These are phyloP conservation scores for Nigrograna mackinnonii DNA, from an alignment of 2,329 filamentous ascomycete genomes.

Conservation along the genomic window DNA sequence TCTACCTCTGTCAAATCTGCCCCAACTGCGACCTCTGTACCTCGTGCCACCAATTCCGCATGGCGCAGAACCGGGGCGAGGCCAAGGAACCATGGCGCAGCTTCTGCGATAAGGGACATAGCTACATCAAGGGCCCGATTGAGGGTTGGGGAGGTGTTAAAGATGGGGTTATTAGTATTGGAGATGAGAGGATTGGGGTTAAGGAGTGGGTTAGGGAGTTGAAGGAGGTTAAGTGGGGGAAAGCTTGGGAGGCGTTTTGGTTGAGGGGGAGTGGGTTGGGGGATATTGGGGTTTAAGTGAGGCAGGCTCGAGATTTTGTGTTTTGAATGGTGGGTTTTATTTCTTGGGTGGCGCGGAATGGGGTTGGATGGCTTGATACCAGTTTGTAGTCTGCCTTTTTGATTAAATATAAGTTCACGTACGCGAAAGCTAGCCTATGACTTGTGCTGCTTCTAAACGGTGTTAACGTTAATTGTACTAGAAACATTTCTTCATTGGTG, in stretches of 20 bases:
- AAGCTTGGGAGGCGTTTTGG: slow-evolving; percentile 24
- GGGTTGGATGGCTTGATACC: too few species aligned
- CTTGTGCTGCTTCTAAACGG: too few species aligned
- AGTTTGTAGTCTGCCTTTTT: too few species aligned
- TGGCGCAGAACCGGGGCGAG: slow-evolving; percentile 7
- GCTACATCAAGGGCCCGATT: slow-evolving; percentile 18
- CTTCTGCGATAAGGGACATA: slow-evolving; percentile 15
- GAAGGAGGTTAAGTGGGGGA: slow-evolving; percentile 14
- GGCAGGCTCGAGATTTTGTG: too few species aligned
- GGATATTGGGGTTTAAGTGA: slow-evolving; percentile 14
- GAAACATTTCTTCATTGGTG: too few species aligned
- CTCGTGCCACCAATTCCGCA: too few species aligned
- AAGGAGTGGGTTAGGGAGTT: slow-evolving; percentile 6
- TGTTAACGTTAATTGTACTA: too few species aligned
- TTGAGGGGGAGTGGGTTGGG: slow-evolving; percentile 12
- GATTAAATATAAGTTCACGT: too few species aligned
- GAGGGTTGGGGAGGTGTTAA: slow-evolving; percentile 19
- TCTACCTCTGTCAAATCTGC: slow-evolving; percentile 19
- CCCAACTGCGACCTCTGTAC: slow-evolving; percentile 9
- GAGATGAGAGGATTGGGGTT: slow-evolving; percentile 4
- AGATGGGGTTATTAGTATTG: slow-evolving; percentile 13
- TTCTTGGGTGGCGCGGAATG: too few species aligned
- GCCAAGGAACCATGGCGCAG: background rate
- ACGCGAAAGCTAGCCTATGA: too few species aligned
- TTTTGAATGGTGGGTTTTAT: too few species aligned